Percentiles rank a stretch among this genome's conserved stretches.
phyloP scores from a whole-genome alignment of 2,329 filamentous ascomycete species.

The Diaporthe amygdali region DNA sequence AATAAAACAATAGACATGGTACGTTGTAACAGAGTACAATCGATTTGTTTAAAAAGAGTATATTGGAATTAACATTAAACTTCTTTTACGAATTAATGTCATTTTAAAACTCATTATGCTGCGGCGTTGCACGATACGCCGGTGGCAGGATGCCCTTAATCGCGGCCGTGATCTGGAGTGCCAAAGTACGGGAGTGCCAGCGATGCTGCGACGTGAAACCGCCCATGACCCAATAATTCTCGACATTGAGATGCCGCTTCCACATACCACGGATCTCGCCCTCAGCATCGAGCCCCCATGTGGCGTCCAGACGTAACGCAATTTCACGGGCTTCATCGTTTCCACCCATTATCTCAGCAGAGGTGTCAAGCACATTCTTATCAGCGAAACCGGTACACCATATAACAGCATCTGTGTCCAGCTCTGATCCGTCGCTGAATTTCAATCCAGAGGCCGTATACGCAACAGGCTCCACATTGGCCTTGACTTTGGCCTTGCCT shows the following conservation, averaged over 20 bases:
- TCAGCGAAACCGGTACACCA: conserved; percentile 47
- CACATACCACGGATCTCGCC: conserved; percentile 47
- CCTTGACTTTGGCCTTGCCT: conserved; percentile 36
- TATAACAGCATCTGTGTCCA: conserved; percentile 42
- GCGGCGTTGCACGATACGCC: conserved; percentile 33
- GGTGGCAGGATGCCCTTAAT: conserved; percentile 40
- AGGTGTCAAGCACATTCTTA: conserved; percentile 33
- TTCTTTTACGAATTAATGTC: too few species aligned
- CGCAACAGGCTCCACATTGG: conserved; percentile 34
- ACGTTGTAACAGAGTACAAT: too few species aligned
- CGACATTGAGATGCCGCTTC: conserved; percentile 38
- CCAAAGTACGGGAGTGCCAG: conserved; percentile 37
- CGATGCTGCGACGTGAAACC: conserved; percentile 39
- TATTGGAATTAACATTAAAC: too few species aligned
- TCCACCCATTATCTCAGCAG: conserved; percentile 35
- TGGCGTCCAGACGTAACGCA: conserved; percentile 39
- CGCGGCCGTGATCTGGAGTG: conserved; percentile 40
- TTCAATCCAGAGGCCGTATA: conserved; percentile 38
- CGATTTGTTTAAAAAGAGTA: too few species aligned
- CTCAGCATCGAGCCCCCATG: conserved; percentile 46
- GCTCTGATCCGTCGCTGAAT: conserved; percentile 38
- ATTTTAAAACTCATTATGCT: too few species aligned
- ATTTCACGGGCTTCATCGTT: conserved; percentile 31
- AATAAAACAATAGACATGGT: too few species aligned
- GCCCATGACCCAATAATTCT: conserved; percentile 42